phyloP scores from a whole-genome alignment of 148 eudicot species.

The Camellia lanceoleosa region DNA sequence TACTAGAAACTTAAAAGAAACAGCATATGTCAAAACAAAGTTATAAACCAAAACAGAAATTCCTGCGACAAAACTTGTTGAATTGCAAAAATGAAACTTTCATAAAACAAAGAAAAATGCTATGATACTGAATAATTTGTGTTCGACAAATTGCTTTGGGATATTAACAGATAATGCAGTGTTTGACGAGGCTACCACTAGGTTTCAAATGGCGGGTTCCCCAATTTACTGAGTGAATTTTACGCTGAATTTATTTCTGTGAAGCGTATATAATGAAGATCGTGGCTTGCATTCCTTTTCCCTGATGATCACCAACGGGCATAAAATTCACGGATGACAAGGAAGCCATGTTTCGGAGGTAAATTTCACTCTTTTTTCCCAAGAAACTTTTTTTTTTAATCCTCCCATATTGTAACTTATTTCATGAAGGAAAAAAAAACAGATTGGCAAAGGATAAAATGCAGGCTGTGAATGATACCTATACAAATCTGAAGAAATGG shows the following conservation, averaged over 20 bases:
- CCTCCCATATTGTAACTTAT: neutral
- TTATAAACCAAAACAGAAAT: too few relatives aligned
- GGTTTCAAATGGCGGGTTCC: slow-evolving; percentile 80
- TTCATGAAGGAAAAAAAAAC: slow-evolving; percentile 13
- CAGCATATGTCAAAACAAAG: too few relatives aligned
- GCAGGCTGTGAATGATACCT: slow-evolving; percentile 69
- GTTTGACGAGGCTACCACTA: slow-evolving; percentile 59
- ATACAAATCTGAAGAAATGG: slow-evolving; percentile 70
- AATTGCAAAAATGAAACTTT: too few relatives aligned
- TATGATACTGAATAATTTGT: neutral
- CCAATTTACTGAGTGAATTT: slow-evolving; percentile 67
- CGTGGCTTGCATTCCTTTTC: slow-evolving; percentile 62
- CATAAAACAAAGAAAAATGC: too few relatives aligned
- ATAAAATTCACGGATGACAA: slow-evolving; percentile 67
- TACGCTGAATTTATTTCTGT: slow-evolving; percentile 70
- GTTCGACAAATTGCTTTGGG: neutral
- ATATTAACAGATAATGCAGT: neutral
- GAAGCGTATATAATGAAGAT: slow-evolving; percentile 82
- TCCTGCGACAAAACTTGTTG: too few relatives aligned
- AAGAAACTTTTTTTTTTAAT: neutral
- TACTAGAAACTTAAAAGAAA: too few relatives aligned
- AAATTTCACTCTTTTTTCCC: slow-evolving; percentile 5
- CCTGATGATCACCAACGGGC: slow-evolving; percentile 78
- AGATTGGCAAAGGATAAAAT: slow-evolving; percentile 72
- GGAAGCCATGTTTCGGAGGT: slow-evolving; percentile 84